Evolutionary conservation across 1,284 basidiomycete species (phyloP), one percentile per base, ranked within the genome.

Genomic region (Phenoliferia sp.): DNA sequence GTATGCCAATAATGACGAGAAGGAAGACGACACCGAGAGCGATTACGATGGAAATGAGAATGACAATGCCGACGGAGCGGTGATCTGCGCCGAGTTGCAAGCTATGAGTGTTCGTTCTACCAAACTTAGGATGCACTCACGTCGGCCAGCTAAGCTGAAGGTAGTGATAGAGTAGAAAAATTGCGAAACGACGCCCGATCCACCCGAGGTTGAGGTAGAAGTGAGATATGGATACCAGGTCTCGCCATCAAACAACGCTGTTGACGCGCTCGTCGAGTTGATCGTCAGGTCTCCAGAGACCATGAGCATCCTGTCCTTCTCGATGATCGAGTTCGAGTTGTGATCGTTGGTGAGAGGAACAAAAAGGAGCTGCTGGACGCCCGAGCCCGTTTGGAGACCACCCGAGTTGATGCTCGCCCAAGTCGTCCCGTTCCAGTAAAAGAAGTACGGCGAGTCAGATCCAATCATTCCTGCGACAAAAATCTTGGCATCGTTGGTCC

Each of bases 1-100:
- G 59, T 32, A 61, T 29, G 3, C 57, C 58, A 32, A 60, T 32
- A 35, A 54, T 17, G 58, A 64, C 48, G 50, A 64, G 63, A 28
- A 64, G 58, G 69, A 70, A 94, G 62, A 99, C 32, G 52, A 64
- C 36, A 48, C 62, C 33, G 19, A 56, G 62, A 19, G 62, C 62
- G 62, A 63, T 96, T 34, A 94, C 95, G 74, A 99, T 97, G 5
- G 93, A 95, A 74, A 99, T 94, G 50, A 98, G 85, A 70, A 99
- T 97, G 64, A 99, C 92, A 48, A 98, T 85, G 2, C 94, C 96
- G 31, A 88, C 87, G 1, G 93, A 92, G 62, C 97, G 85, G 84
- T 89, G 90, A 78, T 87, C 92, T 92, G 71, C 29, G 19, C 16
- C 39, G 62, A 73, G 50, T 57, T 52, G 44, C 33, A 26, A 58